phyloP scores from a whole-genome alignment of 805 yeast genomes.

The Isabelozyma pseudorhagii region DNA sequence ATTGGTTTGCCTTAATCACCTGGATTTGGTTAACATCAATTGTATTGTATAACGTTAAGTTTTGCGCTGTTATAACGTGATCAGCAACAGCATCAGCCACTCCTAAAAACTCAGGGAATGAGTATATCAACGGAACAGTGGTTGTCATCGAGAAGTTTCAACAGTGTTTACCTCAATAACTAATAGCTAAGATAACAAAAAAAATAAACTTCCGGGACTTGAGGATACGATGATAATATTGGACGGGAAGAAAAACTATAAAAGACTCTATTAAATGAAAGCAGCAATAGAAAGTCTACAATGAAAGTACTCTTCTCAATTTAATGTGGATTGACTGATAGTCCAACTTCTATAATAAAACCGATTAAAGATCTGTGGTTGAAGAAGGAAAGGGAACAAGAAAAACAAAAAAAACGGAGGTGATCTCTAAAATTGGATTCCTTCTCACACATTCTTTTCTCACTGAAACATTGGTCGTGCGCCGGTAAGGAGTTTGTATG shows the following conservation, averaged over 20 bases:
- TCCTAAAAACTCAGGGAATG: constrained; percentile 84
- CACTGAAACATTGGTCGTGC: not conserved
- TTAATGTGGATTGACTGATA: not conserved
- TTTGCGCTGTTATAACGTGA: constrained; percentile 87
- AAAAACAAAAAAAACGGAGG: not conserved
- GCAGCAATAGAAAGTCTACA: not conserved
- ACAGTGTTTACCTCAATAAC: not conserved
- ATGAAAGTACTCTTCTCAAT: not conserved
- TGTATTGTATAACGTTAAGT: constrained; percentile 54
- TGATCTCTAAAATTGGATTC: not conserved
- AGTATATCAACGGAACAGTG: constrained; percentile 88
- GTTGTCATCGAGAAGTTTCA: constrained; percentile 65
- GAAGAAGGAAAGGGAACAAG: not conserved
- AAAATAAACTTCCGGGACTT: not conserved
- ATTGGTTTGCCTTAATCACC: constrained; percentile 24
- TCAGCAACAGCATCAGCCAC: constrained; percentile 98
- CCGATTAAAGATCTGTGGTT: not conserved
- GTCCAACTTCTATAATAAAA: not conserved
- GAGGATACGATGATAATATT: not conserved
- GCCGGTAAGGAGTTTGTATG: not conserved
- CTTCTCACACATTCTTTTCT: not conserved
- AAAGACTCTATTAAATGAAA: not conserved
- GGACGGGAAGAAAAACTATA: not conserved
- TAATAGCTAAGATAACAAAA: not conserved
- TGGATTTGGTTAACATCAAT: constrained; percentile 32